These are phyloP conservation scores for Stagonosporopsis tanaceti DNA, from an alignment of 2,329 filamentous ascomycete species.

Conservation along the genomic window DNA sequence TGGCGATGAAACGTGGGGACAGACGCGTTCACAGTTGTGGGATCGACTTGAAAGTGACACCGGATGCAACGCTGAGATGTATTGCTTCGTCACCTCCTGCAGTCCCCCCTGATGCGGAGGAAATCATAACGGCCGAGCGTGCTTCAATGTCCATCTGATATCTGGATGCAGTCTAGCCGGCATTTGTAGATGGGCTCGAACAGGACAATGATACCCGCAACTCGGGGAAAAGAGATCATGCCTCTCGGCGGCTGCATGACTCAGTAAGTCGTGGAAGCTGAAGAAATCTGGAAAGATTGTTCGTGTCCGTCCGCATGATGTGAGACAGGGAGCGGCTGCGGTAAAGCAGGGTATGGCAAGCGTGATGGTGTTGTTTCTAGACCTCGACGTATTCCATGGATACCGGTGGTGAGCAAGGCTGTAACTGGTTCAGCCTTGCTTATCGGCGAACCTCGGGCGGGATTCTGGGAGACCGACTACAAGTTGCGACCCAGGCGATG, in stretches of 20 bases:
- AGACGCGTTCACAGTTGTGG: constrained; percentile 5
- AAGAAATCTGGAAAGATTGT: constrained; percentile 2
- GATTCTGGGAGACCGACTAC: neutral
- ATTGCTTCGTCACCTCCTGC: constrained; percentile 9
- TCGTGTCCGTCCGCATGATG: constrained; percentile 15
- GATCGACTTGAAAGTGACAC: constrained; percentile 5
- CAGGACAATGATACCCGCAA: neutral
- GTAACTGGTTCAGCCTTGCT: neutral
- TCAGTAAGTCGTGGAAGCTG: constrained; percentile 2
- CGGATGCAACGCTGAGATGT: constrained; percentile 9
- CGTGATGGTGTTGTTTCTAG: neutral
- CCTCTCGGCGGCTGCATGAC: constrained; percentile 10
- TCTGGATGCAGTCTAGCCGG: neutral
- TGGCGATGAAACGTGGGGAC: constrained; percentile 21
- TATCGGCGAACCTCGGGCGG: neutral
- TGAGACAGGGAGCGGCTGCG: constrained; percentile 17
- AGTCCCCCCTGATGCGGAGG: neutral
- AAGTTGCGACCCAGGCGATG: neutral
- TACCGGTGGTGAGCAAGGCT: neutral
- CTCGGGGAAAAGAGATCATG: neutral
- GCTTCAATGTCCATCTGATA: neutral
- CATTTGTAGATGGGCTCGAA: neutral
- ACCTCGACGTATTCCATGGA: neutral
- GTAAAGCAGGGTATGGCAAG: constrained; percentile 7
- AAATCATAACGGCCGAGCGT: neutral